phyloP scores from a whole-genome alignment of 2,329 filamentous ascomycete species.

The Alternaria burnsii region DNA sequence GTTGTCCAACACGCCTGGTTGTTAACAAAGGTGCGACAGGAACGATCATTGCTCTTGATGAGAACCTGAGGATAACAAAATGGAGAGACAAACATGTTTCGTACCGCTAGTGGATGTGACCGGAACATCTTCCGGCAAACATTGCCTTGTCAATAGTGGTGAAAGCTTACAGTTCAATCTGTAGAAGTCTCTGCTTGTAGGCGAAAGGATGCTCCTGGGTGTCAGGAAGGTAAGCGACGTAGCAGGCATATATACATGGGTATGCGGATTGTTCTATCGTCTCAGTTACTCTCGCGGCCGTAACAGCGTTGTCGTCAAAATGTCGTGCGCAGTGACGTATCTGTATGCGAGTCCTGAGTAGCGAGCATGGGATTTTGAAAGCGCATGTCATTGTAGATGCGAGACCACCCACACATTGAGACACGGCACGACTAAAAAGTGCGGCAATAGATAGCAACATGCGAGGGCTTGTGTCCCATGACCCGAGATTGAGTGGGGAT shows the following conservation, averaged over 20 bases:
- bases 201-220: background rate
- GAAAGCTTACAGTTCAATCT: background rate
- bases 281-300: background rate
- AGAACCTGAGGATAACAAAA: background rate
- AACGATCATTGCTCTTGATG: background rate
- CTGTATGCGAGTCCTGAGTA: background rate
- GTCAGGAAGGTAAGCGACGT: background rate
- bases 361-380: constrained; percentile 9
- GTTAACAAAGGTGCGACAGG: constrained; percentile 3
- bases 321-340: background rate
- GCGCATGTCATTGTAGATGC: constrained; percentile 5
- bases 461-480: constrained; percentile 3
- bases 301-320: background rate
- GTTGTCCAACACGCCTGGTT: constrained; percentile 8
- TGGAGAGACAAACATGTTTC: background rate
- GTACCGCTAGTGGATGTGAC: background rate
- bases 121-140: background rate
- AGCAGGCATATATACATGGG: background rate
- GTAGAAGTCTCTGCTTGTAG: background rate
- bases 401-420: background rate
- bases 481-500: constrained; percentile 9
- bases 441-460: constrained; percentile 4
- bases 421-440: background rate
- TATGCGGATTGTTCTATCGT: too few species aligned
- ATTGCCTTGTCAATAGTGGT: background rate